These are phyloP conservation scores for Talaromyces ruber DNA, from an alignment of 495 filamentous ascomycete species.

Conservation along the genomic window DNA sequence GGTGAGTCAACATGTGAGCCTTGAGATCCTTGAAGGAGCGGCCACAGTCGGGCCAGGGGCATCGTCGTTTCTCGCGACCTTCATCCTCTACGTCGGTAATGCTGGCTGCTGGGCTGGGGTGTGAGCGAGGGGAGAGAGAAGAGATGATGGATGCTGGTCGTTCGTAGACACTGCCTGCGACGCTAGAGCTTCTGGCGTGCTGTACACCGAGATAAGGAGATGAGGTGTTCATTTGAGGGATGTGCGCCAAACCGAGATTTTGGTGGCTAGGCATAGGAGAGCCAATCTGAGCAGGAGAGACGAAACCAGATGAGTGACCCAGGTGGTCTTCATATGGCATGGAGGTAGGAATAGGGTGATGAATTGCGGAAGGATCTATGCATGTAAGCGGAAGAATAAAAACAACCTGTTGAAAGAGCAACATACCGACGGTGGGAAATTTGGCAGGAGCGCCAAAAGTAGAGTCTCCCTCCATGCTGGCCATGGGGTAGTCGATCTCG, in stretches of 20 bases:
- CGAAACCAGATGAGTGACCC: slow-evolving; percentile 16
- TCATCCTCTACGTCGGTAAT: slow-evolving; percentile 53
- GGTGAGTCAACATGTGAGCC: slow-evolving; percentile 94
- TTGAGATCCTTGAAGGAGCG: slow-evolving; percentile 90
- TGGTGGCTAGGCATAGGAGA: slow-evolving; percentile 18
- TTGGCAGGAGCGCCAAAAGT: slow-evolving; percentile 33
- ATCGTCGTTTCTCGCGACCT: slow-evolving; percentile 58
- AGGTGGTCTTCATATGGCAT: slow-evolving; percentile 23
- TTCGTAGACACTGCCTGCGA: slow-evolving; percentile 19
- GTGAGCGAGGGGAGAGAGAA: slow-evolving; percentile 45
- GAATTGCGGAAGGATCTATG: slow-evolving; percentile 54
- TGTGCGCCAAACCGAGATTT: slow-evolving; percentile 19
- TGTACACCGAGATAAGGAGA: slow-evolving; percentile 22
- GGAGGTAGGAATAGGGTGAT: slow-evolving; percentile 25
- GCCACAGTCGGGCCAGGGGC: slow-evolving; percentile 77
- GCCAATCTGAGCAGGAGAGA: slow-evolving; percentile 25
- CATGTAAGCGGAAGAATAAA: background rate
- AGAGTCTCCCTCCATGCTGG: slow-evolving; percentile 23
- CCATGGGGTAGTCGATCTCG: slow-evolving; percentile 44
- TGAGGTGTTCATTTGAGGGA: slow-evolving; percentile 15
- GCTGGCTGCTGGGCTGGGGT: slow-evolving; percentile 43
- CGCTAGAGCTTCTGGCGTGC: background rate
- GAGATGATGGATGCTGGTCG: slow-evolving; percentile 49
- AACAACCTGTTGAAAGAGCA: background rate
- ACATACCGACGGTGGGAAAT: slow-evolving; percentile 64